These are phyloP conservation scores for Periconia sp. DNA, from an alignment of 2,329 filamentous ascomycete genomes.

Conservation along the genomic window DNA sequence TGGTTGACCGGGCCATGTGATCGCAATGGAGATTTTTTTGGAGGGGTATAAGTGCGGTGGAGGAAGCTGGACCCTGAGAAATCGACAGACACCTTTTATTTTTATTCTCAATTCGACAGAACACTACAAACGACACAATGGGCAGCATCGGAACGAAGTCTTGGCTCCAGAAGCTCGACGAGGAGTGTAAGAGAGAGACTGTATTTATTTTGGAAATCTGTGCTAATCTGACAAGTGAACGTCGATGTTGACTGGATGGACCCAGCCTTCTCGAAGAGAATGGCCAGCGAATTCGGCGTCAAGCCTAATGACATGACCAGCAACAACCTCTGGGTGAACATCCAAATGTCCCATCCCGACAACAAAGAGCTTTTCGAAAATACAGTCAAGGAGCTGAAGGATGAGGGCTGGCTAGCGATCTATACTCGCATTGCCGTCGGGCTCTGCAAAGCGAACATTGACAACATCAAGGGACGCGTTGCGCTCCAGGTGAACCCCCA, in stretches of 20 bases:
- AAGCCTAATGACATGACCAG: constrained; percentile 58
- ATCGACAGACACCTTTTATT: not conserved
- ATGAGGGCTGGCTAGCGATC: constrained; percentile 55
- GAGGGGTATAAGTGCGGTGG: no score
- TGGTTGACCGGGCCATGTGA: no score
- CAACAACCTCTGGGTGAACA: constrained; percentile 58
- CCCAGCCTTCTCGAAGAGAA: constrained; percentile 54
- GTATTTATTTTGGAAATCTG: not conserved
- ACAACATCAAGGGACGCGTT: constrained; percentile 55
- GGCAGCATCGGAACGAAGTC: constrained; percentile 38
- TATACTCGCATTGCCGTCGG: constrained; percentile 58
- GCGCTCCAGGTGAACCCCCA: constrained; percentile 57
- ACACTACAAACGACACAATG: constrained; percentile 30
- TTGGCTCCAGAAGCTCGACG: constrained; percentile 54
- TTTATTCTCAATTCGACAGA: not conserved
- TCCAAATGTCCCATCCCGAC: constrained; percentile 52
- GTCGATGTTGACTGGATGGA: constrained; percentile 62
- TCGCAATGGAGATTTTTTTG: no score
- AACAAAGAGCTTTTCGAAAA: constrained; percentile 53
- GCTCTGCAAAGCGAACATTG: constrained; percentile 56
- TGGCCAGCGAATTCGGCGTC: constrained; percentile 42
- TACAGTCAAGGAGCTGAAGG: constrained; percentile 52
- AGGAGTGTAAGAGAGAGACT: constrained; percentile 42
- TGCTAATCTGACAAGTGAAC: constrained; percentile 46
- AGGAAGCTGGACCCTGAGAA: no score